These are phyloP conservation scores for Hypoxylon sp. DNA, from an alignment of 2,329 filamentous ascomycete genomes.

Conservation along the genomic window DNA sequence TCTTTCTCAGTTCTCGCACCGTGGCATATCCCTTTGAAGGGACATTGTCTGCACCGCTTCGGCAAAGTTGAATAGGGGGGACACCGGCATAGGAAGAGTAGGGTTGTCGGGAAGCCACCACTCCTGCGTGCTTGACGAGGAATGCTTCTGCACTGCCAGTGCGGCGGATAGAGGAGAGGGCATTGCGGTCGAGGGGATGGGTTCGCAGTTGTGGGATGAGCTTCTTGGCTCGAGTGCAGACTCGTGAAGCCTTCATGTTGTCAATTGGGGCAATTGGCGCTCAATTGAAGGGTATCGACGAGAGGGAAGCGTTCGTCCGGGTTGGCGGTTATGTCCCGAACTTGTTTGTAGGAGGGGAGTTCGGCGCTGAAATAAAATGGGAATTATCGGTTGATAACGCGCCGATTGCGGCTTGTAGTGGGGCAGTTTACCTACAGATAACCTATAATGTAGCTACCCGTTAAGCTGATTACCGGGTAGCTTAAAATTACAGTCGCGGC, in stretches of 20 bases:
- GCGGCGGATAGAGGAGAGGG: not conserved
- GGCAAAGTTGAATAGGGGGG: not conserved
- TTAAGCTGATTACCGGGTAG: not conserved
- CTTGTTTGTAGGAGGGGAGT: constrained; percentile 23
- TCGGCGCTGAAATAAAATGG: constrained; percentile 35
- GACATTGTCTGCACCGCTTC: not conserved
- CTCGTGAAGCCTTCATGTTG: constrained; percentile 48
- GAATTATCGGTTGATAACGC: constrained; percentile 21
- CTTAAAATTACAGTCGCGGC: constrained; percentile 21
- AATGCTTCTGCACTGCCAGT: not conserved
- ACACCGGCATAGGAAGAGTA: not conserved
- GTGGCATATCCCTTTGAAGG: constrained; percentile 45
- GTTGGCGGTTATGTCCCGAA: constrained; percentile 24
- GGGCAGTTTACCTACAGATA: constrained; percentile 17
- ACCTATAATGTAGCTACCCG: not conserved
- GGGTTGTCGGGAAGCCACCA: constrained; percentile 10
- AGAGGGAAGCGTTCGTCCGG: constrained; percentile 8
- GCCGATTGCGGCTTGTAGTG: constrained; percentile 44
- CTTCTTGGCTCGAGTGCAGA: constrained; percentile 43
- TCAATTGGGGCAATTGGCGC: constrained; percentile 34
- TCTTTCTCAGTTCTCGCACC: constrained; percentile 66
- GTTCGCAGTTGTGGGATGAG: constrained; percentile 8
- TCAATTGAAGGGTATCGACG: constrained; percentile 22
- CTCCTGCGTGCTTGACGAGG: not conserved
- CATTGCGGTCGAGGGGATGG: not conserved